Conservation (phyloP, 2,329 filamentous ascomycete species). For the Ophiocordyceps robertsii region DNA sequence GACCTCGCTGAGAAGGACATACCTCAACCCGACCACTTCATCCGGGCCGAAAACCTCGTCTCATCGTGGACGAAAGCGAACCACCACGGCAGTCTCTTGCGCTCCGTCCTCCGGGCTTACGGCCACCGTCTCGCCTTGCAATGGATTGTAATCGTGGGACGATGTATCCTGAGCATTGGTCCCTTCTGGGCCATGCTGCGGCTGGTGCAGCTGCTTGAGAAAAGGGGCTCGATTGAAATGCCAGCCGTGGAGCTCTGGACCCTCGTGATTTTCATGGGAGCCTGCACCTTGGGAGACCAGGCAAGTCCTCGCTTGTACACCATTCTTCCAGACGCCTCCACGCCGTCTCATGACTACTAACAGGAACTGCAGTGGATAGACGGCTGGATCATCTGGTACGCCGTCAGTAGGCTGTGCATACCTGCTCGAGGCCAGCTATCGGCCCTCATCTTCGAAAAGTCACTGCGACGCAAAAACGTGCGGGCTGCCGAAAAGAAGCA, state of each 20-base stretch:
- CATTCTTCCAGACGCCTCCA: neutral
- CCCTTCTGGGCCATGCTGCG: constrained; percentile 58
- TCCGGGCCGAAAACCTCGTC: constrained; percentile 35
- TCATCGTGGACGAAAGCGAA: constrained; percentile 33
- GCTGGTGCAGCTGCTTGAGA: constrained; percentile 52
- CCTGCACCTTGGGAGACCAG: constrained; percentile 41
- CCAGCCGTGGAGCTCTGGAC: constrained; percentile 45
- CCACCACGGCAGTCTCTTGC: constrained; percentile 42
- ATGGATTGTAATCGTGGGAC: constrained; percentile 39
- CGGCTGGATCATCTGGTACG: constrained; percentile 53
- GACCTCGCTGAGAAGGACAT: constrained; percentile 50
- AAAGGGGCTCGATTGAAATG: constrained; percentile 27
- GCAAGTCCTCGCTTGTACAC: constrained; percentile 8
- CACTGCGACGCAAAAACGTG: constrained; percentile 64
- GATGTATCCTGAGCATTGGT: constrained; percentile 48
- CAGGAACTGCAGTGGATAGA: constrained; percentile 37
- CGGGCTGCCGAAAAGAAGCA: constrained; percentile 35
- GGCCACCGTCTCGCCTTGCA: constrained; percentile 42
- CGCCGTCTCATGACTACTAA: neutral
- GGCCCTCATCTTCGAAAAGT: constrained; percentile 62
- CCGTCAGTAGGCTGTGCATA: constrained; percentile 47
- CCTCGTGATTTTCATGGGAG: constrained; percentile 53
- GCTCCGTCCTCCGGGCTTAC: constrained; percentile 45
- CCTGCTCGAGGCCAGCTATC: constrained; percentile 58
- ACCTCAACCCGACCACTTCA: constrained; percentile 43